These are phyloP conservation scores for Globisporangium yorkense DNA, from an alignment of 352 stramenopile species.

Conservation along the genomic window DNA sequence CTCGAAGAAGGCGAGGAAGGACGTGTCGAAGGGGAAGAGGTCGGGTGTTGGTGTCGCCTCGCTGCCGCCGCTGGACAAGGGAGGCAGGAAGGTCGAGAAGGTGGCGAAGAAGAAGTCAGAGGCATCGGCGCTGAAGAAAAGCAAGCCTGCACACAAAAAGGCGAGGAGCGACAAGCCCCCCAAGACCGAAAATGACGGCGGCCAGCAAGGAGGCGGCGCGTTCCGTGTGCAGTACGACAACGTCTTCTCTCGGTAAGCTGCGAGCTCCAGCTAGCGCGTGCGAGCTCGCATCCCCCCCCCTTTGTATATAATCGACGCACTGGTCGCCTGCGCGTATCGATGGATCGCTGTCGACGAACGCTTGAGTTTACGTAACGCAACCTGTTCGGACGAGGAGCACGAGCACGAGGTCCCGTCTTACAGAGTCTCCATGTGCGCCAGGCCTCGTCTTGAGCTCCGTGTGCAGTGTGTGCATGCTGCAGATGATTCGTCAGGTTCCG, in stretches of 20 bases:
- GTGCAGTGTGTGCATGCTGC: too few species aligned
- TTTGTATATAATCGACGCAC: too few species aligned
- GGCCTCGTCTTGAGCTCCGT: too few species aligned
- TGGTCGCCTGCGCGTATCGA: too few species aligned
- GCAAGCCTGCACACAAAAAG: slow-evolving; percentile 8
- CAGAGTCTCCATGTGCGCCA: too few species aligned
- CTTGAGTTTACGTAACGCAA: too few species aligned
- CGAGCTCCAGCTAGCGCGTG: background rate
- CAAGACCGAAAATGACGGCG: slow-evolving; percentile 1
- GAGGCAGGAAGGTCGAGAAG: slow-evolving; percentile 17
- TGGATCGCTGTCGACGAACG: too few species aligned
- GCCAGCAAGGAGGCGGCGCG: slow-evolving; percentile 4
- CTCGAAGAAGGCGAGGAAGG: slow-evolving; percentile 37
- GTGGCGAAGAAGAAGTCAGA: slow-evolving; percentile 10
- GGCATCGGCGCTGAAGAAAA: slow-evolving; percentile 10
- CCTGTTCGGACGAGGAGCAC: too few species aligned
- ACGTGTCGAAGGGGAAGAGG: slow-evolving; percentile 26
- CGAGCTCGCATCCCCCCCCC: too few species aligned
- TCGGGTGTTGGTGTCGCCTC: background rate
- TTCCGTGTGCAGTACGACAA: slow-evolving; percentile 65
- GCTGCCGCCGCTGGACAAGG: slow-evolving; percentile 23
- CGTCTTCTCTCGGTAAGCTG: slow-evolving; percentile 49
- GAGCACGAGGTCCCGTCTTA: too few species aligned
- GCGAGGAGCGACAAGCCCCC: slow-evolving; percentile 10
- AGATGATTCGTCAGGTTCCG: too few species aligned